Percentiles rank a stretch among this genome's conserved stretches.
Conservation (phyloP, 2,329 filamentous ascomycete genomes). For the Magnaporthales sp. region DNA sequence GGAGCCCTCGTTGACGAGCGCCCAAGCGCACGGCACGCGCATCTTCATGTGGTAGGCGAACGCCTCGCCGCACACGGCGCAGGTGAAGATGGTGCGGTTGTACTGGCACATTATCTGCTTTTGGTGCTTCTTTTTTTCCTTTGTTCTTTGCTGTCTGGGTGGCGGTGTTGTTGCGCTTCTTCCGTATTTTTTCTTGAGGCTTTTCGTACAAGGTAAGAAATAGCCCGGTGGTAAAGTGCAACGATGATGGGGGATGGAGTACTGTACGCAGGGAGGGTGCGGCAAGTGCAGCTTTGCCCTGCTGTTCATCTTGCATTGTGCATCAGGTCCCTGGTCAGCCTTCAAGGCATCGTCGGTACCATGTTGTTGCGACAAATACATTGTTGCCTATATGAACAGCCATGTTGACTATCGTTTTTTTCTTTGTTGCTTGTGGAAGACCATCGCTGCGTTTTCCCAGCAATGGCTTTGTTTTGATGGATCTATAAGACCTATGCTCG, state of each 20-base stretch:
- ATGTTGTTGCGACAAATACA: not conserved
- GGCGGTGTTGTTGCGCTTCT: not conserved
- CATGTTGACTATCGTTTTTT: not conserved
- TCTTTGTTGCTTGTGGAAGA: not conserved
- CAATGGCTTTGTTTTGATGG: not conserved
- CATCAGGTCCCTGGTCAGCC: not conserved
- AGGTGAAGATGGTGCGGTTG: not conserved
- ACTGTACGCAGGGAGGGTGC: no score
- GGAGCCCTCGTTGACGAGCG: not conserved
- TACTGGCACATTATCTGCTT: not conserved
- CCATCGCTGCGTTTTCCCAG: not conserved
- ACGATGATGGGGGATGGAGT: no score
- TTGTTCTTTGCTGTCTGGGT: conserved; percentile 7
- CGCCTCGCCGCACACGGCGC: not conserved
- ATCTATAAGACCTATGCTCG: not conserved
- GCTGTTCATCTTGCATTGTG: not conserved
- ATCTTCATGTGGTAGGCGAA: not conserved
- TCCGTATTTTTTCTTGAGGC: not conserved
- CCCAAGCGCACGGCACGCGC: not conserved
- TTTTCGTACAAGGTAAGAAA: no score
- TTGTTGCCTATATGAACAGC: not conserved
- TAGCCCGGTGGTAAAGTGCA: no score
- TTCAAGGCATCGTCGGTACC: not conserved
- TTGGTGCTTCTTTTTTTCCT: not conserved
- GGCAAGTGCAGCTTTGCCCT: no score